phyloP scores from a whole-genome alignment of 352 stramenopile species.

The Phytophthora sp. region DNA sequence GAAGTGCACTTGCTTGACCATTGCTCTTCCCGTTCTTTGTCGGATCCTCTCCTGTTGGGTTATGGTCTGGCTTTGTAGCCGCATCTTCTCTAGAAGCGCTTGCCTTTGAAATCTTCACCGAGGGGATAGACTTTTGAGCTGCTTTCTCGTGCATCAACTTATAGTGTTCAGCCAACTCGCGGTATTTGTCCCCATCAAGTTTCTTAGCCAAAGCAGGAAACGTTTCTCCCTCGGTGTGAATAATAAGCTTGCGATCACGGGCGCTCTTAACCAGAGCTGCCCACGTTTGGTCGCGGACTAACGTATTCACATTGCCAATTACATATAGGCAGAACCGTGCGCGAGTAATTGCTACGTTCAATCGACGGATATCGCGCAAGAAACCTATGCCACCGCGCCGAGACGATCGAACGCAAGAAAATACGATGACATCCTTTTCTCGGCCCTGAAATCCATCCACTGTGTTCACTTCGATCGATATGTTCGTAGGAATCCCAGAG shows the following conservation, averaged over 20 bases:
- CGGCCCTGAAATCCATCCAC: constrained; percentile 98
- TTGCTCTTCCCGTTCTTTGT: background rate
- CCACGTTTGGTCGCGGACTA: constrained; percentile 84
- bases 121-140: constrained; percentile 36
- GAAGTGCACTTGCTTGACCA: background rate
- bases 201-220: constrained; percentile 53
- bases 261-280: constrained; percentile 77
- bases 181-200: constrained; percentile 47
- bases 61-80: constrained; percentile 7
- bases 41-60: background rate
- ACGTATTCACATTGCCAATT: constrained; percentile 77
- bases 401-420: constrained; percentile 94
- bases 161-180: constrained; percentile 57
- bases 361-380: constrained; percentile 86
- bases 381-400: constrained; percentile 87
- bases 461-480: constrained; percentile 95
- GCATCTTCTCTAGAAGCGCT: constrained; percentile 7
- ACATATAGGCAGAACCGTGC: constrained; percentile 90
- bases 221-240: constrained; percentile 46
- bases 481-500: constrained; percentile 46
- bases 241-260: constrained; percentile 65
- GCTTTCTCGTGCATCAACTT: constrained; percentile 77
- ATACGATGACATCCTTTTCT: constrained; percentile 99
- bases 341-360: constrained; percentile 93
- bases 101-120: constrained; percentile 13